Evolutionary conservation across 1,139 yeast species (phyloP).

Genomic region (Dujonia santamariae): DNA sequence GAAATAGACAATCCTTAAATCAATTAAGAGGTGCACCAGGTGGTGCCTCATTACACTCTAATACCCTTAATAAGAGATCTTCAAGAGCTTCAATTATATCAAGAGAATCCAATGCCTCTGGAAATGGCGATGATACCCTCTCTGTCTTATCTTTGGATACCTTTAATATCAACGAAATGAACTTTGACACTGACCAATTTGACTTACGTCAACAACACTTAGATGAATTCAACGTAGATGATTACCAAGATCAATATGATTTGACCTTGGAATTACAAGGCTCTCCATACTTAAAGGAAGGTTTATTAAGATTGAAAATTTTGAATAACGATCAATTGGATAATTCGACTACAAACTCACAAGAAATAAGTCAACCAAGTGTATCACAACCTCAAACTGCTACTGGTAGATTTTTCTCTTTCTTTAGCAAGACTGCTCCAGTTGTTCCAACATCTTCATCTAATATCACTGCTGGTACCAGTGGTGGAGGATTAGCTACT

Average conservation of each 20-base stretch:
- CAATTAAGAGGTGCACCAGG: conserved; percentile 18
- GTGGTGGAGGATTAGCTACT: conserved; percentile 21
- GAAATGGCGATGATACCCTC: conserved; percentile 30
- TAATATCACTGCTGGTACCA: conserved; percentile 14
- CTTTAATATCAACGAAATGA: conserved; percentile 19
- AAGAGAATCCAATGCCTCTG: conserved; percentile 20
- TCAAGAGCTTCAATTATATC: conserved; percentile 38
- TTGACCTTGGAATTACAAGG: conserved; percentile 63
- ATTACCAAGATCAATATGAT: conserved; percentile 53
- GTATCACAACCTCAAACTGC: conserved; percentile 20
- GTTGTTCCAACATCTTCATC: conserved; percentile 6
- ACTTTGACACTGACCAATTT: conserved; percentile 14
- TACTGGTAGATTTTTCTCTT: conserved; percentile 22
- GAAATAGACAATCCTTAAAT: conserved; percentile 31
- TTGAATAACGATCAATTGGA: conserved; percentile 42
- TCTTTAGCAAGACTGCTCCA: conserved; percentile 17
- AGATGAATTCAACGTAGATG: conserved; percentile 40
- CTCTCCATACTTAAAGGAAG: conserved; percentile 80
- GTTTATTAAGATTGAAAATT: conserved; percentile 54
- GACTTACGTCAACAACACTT: conserved; percentile 17
- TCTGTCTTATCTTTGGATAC: conserved; percentile 40
- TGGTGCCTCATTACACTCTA: conserved; percentile 7
- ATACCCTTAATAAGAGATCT: conserved; percentile 25
- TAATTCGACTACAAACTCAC: conserved; percentile 16
- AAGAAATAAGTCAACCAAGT: conserved; percentile 18